Base-by-base conservation (phyloP, 306 rosid species). In the Citrullus colocynthis region DNA sequence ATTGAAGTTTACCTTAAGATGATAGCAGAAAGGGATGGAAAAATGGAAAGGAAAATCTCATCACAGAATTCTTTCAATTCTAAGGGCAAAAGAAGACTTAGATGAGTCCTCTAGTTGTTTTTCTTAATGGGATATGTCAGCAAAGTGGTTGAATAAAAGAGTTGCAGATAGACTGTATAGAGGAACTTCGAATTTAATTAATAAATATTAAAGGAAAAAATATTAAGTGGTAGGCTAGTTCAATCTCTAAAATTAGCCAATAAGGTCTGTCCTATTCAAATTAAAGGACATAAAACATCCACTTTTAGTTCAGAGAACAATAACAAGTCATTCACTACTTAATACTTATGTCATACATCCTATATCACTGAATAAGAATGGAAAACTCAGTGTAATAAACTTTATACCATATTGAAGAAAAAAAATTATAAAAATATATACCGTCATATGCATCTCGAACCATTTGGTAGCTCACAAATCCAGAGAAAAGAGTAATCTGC, bases 401-500 rank as follows among this genome's bases (percentile, higher is more conserved):
- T n/a, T n/a, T 42, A 67, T 67, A 24, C 21, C 57, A 48, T 3
- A 12, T 45, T 71, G 10, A 14, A 45, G 58, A 13, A 45, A 45
- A 67, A 42, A 41, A 18, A 67, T 64, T 21, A 7, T 10, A 36
- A 63, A 64, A 79, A 84, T 83, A 81, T 36, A 52, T 88, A 96
- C 98, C 98, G 70, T 96, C 97, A 82, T 92, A 92, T 77, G 99
- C 96, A 80, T 96, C 99, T 84, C 98, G 93, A 80, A 96, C 99
- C 99, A 96, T 96, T 79, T 93, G 97, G 86, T 96, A 96, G 91
- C 98, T 92, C 83, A 96, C 97, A 88, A 96, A 96, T 80, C 99
- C 99, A 16, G 99, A 96, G 89, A 92, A 96, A 78, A 92, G 97
- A 34, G 99, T 91, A 75, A 96, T 67, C 54, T 67, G 90, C 98